A percentile compares a stretch with the other conserved stretches of the same genome.
Conservation (phyloP, 2,329 filamentous ascomycete genomes). For the Calonectria pauciramosa region DNA sequence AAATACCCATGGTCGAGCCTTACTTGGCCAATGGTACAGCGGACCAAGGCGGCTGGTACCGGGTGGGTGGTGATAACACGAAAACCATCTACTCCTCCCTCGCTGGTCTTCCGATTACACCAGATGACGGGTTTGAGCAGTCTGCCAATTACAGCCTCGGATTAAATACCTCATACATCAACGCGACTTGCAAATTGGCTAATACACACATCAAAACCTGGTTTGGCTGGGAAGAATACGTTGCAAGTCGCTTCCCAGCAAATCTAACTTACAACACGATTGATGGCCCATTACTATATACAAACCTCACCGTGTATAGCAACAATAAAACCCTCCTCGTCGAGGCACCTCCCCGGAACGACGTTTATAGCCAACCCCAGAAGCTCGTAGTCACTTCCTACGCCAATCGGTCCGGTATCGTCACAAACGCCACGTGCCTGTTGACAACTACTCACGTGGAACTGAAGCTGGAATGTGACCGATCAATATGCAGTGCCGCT, state of each 20-base stretch:
- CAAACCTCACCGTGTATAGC: not conserved
- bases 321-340: not conserved
- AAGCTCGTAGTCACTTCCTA: not conserved
- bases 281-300: not conserved
- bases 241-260: not conserved
- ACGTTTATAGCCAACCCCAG: not conserved
- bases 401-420: accelerated
- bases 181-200: not conserved
- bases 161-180: constrained; percentile 11
- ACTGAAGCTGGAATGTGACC: not conserved
- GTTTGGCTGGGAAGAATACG: not conserved
- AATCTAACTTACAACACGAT: not conserved
- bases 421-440: constrained; percentile 7
- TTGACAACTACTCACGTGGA: not conserved
- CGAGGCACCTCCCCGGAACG: not conserved
- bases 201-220: too few species aligned
- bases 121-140: not conserved
- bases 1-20: constrained; percentile 27
- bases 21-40: not conserved
- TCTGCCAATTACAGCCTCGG: not conserved
- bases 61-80: not conserved
- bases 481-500: not conserved
- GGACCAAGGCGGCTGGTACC: constrained; percentile 13
- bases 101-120: constrained; percentile 17
- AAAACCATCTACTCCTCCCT: constrained; percentile 14